phyloP scores from a whole-genome alignment of 331 rosid genomes.

The Telfairia occidentalis region DNA sequence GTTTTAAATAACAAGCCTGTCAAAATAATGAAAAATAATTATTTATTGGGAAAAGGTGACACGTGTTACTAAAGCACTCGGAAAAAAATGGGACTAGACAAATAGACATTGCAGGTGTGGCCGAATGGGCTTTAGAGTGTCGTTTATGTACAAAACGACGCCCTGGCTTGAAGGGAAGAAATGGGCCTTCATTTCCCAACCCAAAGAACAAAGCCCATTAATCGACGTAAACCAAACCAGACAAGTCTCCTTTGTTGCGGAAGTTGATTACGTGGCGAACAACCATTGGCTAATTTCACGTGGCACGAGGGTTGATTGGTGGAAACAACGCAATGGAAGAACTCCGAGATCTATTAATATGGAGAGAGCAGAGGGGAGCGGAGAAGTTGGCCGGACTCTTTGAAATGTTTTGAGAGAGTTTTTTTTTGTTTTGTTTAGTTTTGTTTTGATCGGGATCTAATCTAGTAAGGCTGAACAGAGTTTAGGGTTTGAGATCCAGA shows the following conservation, averaged over 20 bases:
- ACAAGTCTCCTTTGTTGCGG: not conserved
- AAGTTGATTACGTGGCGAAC: constrained; percentile 28
- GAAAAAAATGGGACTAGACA: not conserved
- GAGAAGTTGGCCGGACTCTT: not conserved
- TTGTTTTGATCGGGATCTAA: not conserved
- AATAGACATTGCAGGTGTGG: not conserved
- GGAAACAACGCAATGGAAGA: constrained; percentile 30
- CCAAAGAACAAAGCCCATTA: constrained; percentile 3
- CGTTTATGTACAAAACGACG: not conserved
- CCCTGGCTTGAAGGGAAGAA: not conserved
- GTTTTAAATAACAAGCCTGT: too few relatives aligned
- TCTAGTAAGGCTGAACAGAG: not conserved
- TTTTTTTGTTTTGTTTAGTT: too few relatives aligned
- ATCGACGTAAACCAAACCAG: not conserved
- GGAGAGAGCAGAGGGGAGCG: not conserved
- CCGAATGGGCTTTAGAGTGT: not conserved
- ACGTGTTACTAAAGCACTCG: not conserved
- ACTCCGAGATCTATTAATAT: constrained; percentile 30
- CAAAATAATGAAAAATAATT: too few relatives aligned
- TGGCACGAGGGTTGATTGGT: constrained; percentile 44
- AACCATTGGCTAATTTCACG: constrained; percentile 26
- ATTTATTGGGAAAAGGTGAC: not conserved
- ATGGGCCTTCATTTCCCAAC: not conserved
- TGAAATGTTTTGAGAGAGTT: constrained; percentile 1
- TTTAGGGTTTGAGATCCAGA: constrained; percentile 24